Evolutionary conservation across 108 stramenopile genomes (phyloP).

Genomic region (Halocafeteria seosinensis): DNA sequence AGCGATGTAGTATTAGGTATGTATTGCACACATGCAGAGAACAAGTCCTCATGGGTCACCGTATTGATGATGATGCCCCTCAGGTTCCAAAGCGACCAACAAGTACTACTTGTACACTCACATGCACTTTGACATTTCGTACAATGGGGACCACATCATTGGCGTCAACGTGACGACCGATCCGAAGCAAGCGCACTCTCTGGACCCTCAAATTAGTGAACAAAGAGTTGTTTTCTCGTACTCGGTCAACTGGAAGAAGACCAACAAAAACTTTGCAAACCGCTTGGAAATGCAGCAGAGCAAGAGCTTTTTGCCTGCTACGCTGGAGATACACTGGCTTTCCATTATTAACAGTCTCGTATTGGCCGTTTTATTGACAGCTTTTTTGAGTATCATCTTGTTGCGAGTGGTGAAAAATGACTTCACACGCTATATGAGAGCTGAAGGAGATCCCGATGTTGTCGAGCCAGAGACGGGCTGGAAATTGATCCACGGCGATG

Average conservation of each 20-base stretch:
- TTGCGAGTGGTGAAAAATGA: constrained; percentile 88
- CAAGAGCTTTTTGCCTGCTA: background rate
- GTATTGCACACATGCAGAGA: no score
- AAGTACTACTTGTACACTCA: constrained; percentile 63
- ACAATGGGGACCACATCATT: constrained; percentile 71
- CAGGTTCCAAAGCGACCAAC: constrained; percentile 44
- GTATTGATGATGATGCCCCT: no score
- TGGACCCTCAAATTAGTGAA: background rate
- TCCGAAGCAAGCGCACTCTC: constrained; percentile 9
- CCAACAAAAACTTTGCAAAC: constrained; percentile 52
- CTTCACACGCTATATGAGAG: constrained; percentile 83
- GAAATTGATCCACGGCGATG: constrained; percentile 94
- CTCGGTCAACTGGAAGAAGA: constrained; percentile 68
- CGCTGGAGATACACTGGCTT: constrained; percentile 86
- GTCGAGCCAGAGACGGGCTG: constrained; percentile 55
- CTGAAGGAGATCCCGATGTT: constrained; percentile 80
- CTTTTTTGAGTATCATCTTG: constrained; percentile 79
- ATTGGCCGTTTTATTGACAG: constrained; percentile 79
- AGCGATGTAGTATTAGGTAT: no score
- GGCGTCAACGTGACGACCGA: constrained; percentile 64
- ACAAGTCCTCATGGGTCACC: no score
- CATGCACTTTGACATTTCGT: constrained; percentile 69
- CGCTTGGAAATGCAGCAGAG: constrained; percentile 20
- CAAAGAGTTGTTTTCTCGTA: constrained; percentile 66
- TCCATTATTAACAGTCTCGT: constrained; percentile 94